phyloP scores from a whole-genome alignment of 176 grass and related monocot species.

The Alopecurus myosuroides region DNA sequence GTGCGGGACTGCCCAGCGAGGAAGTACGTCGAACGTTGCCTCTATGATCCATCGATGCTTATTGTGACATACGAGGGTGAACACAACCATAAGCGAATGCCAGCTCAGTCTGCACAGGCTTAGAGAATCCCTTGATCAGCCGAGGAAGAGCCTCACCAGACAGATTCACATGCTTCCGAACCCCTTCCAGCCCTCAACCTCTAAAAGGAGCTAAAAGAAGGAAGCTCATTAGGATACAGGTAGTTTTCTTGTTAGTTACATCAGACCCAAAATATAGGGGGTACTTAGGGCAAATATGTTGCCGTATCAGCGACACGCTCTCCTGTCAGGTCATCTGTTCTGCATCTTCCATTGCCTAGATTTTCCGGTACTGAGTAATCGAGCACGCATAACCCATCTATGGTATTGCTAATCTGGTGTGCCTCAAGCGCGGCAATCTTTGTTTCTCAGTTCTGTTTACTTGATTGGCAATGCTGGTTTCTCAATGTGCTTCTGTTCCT shows the following conservation, averaged over 20 bases:
- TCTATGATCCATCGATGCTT: constrained; percentile 78
- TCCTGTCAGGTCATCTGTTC: too few relatives aligned
- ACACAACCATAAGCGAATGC: constrained; percentile 61
- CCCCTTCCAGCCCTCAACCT: constrained; percentile 8
- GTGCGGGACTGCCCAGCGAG: constrained; percentile 76
- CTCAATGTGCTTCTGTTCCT: background rate
- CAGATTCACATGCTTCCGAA: constrained; percentile 32
- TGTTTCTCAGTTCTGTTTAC: background rate
- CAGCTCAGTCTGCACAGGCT: constrained; percentile 40
- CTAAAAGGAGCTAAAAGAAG: constrained; percentile 39
- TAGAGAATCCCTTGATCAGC: constrained; percentile 12
- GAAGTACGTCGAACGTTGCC: constrained; percentile 78
- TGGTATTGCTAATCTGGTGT: background rate
- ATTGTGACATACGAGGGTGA: constrained; percentile 86
- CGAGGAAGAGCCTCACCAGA: constrained; percentile 30
- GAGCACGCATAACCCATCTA: background rate
- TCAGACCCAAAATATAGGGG: background rate
- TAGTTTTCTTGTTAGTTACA: constrained; percentile 6
- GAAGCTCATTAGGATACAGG: constrained; percentile 27
- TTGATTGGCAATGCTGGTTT: background rate
- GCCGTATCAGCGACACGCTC: background rate
- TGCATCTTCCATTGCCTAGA: background rate
- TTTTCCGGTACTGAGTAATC: background rate
- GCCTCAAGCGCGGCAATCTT: background rate
- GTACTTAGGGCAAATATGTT: background rate